Conservation (phyloP, 805 yeast species). For the Saccharomycopsis sp. region DNA sequence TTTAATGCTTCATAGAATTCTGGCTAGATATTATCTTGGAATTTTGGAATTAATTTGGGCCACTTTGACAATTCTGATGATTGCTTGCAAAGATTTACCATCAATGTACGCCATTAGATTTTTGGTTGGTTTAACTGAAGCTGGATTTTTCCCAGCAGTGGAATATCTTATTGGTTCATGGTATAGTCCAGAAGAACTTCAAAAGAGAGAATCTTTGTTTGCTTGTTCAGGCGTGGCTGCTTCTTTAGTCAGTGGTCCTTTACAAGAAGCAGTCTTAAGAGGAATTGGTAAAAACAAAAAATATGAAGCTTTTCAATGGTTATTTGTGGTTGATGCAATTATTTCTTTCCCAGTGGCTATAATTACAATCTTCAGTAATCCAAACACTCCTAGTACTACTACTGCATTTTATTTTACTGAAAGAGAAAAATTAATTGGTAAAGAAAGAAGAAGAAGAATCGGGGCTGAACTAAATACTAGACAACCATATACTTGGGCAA, state of each 20-base stretch:
- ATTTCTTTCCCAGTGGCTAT: slow-evolving; percentile 27
- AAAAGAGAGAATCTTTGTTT: slow-evolving; percentile 22
- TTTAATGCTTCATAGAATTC: slow-evolving; percentile 22
- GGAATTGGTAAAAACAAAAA: slow-evolving; percentile 18
- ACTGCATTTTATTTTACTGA: slow-evolving; percentile 23
- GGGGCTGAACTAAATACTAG: slow-evolving; percentile 24
- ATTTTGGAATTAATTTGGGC: slow-evolving; percentile 18
- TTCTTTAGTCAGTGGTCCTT: slow-evolving; percentile 29
- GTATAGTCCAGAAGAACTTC: slow-evolving; percentile 33
- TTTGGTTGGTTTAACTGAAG: slow-evolving; percentile 19
- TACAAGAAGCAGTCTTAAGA: slow-evolving; percentile 27
- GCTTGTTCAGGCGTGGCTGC: slow-evolving; percentile 29
- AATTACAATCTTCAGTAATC: slow-evolving; percentile 29
- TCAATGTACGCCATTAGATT: slow-evolving; percentile 36
- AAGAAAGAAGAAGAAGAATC: slow-evolving; percentile 19
- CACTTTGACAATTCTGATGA: slow-evolving; percentile 12
- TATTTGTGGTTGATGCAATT: slow-evolving; percentile 41
- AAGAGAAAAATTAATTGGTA: slow-evolving; percentile 25
- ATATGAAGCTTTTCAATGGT: slow-evolving; percentile 31
- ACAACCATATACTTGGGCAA: slow-evolving; percentile 27
- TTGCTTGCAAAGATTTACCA: slow-evolving; percentile 22
- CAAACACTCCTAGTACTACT: slow-evolving; percentile 27
- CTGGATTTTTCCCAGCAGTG: slow-evolving; percentile 30
- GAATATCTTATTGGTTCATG: slow-evolving; percentile 26
- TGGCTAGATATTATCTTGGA: slow-evolving; percentile 11